Base-by-base conservation (phyloP, 352 stramenopile species). In the Vaucheria bursata region DNA sequence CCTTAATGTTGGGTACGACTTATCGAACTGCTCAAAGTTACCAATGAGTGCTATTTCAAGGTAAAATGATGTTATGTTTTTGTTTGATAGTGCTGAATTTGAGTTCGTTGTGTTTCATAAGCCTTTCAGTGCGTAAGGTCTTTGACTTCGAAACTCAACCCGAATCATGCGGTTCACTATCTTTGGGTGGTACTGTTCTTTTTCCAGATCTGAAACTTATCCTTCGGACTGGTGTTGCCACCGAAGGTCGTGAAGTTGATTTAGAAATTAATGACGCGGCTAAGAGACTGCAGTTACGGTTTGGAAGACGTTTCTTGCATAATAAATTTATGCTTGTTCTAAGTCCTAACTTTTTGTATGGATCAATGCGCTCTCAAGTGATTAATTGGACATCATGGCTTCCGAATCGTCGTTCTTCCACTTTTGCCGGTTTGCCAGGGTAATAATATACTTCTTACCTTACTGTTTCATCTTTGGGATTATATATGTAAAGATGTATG, bases 181-280 rank as follows among this genome's bases (percentile, higher is more conserved):
- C 29, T 8, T 6, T 29, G 18, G 18, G 59, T 29, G 59, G 29
- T 29, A 38, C 59, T 38, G 4, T 69, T 6, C 29, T 69, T 6
- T 29, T 69, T 18, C 59, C 59, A 29, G 5, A 69, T 18, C 4
- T 6, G 5, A 12, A 4, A 38, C 5, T 29, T 29, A 69, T 69
- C 59, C 5, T 69, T 38, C 6, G 59, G 8, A 38, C 8, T 12
- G 59, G 59, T 29, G 59, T 18, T 69, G 59, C 6, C 5, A 4
- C 18, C 34, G 59, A 34, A 4, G 18, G 59, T 29, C 5, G 18
- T 4, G 4, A 34, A 18, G 29, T 8, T 18, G 5, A 4, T 38
- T 18, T 69, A 38, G 59, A 69, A 38, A 18, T 69, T 4, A 69
- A 69, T 69, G 59, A 69, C 59, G 59, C 59, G 18, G 59, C 5